phyloP scores from a whole-genome alignment of 2,329 filamentous ascomycete species.

The Cercospora brassicicola region DNA sequence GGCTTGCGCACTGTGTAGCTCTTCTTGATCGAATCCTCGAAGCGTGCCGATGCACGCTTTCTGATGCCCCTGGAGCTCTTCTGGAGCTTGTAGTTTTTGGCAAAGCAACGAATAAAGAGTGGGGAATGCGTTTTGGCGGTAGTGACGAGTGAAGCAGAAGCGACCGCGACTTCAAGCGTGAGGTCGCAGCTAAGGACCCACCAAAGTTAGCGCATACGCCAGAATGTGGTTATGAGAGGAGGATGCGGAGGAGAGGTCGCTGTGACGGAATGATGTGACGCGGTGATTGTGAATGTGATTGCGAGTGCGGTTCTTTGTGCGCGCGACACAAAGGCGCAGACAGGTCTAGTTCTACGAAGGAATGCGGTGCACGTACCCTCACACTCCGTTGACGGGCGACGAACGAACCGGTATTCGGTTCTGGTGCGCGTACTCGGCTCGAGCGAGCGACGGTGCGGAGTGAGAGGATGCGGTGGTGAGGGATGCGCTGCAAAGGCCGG shows the following conservation, averaged over 20 bases:
- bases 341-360: conserved; percentile 20
- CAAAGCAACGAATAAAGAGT: conserved; percentile 61
- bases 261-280: neutral
- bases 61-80: conserved; percentile 48
- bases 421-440: conserved; percentile 10
- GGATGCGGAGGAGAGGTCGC: neutral
- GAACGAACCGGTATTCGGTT: conserved; percentile 8
- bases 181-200: conserved; percentile 27
- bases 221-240: neutral
- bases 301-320: conserved; percentile 14
- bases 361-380: conserved; percentile 31
- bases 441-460: conserved; percentile 11
- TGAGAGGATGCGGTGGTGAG: conserved; percentile 19
- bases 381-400: conserved; percentile 25
- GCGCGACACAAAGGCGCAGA: conserved; percentile 26
- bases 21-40: conserved; percentile 33
- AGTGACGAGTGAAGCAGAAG: conserved; percentile 15
- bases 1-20: conserved; percentile 33
- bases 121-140: conserved; percentile 61
- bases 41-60: conserved; percentile 44
- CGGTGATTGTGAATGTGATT: neutral
- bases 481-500: conserved; percentile 29
- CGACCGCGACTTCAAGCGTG: conserved; percentile 1
- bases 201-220: conserved; percentile 22
- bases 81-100: conserved; percentile 49